Percentiles rank a stretch among this genome's conserved stretches.
phyloP scores from a whole-genome alignment of 352 stramenopile genomes.

The Phytophthora hibernalis region DNA sequence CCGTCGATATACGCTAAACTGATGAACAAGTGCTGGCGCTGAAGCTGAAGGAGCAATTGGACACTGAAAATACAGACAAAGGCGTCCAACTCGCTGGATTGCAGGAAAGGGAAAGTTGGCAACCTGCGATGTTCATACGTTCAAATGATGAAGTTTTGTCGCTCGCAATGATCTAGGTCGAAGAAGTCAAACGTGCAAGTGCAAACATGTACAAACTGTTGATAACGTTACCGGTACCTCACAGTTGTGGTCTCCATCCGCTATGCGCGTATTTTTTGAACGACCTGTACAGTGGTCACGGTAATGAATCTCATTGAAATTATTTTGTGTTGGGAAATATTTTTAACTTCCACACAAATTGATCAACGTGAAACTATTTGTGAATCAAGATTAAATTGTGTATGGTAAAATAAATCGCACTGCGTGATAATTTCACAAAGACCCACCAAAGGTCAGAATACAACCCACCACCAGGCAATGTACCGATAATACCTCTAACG shows the following conservation, averaged over 20 bases:
- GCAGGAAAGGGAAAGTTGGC: too few relatives aligned
- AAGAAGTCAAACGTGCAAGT: too few relatives aligned
- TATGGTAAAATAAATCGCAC: background rate
- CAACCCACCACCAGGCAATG: background rate
- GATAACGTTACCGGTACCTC: too few relatives aligned
- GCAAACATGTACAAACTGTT: too few relatives aligned
- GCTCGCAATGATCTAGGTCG: too few relatives aligned
- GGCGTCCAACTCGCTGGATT: too few relatives aligned
- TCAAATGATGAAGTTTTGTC: too few relatives aligned
- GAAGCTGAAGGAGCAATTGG: background rate
- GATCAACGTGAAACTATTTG: background rate
- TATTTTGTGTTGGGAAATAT: background rate
- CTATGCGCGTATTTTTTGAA: too few relatives aligned
- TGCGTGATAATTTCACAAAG: background rate
- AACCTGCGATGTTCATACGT: too few relatives aligned
- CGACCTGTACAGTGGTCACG: background rate
- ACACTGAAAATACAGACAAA: too few relatives aligned
- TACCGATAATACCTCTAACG: background rate
- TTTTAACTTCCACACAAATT: background rate
- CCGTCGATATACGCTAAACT: background rate
- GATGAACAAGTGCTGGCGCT: background rate
- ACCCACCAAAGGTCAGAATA: background rate
- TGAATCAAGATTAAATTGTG: background rate
- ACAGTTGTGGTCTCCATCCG: too few relatives aligned
- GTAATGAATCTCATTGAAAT: conserved; percentile 4